These are phyloP conservation scores for Anthoceros angustus DNA, from an alignment of 225 moss, liverwort and hornwort genomes.

Conservation along the genomic window DNA sequence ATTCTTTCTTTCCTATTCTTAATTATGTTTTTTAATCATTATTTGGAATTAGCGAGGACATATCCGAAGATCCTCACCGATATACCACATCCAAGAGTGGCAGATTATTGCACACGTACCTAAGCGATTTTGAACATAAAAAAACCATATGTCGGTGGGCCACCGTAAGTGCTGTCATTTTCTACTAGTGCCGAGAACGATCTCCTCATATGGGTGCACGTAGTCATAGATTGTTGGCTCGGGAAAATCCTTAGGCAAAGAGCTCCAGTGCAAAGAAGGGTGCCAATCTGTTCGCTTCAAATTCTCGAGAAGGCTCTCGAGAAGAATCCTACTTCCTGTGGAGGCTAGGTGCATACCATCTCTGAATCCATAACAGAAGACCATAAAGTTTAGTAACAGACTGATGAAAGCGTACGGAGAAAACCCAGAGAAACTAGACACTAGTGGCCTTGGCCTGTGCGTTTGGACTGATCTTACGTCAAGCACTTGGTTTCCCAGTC, in stretches of 20 bases:
- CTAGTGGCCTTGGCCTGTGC: background rate
- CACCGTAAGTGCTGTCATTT: background rate
- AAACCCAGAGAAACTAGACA: background rate
- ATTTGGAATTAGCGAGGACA: too few relatives aligned
- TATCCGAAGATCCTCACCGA: too few relatives aligned
- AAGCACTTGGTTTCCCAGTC: constrained; percentile 61
- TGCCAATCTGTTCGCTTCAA: background rate
- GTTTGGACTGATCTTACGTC: constrained; percentile 41
- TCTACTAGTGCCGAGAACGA: background rate
- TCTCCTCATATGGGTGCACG: background rate
- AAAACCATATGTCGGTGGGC: too few relatives aligned
- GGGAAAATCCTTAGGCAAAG: background rate
- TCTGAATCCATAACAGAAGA: constrained; percentile 17
- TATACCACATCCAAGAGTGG: too few relatives aligned
- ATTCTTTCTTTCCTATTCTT: too few relatives aligned
- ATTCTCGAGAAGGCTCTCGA: background rate
- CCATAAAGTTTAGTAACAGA: background rate
- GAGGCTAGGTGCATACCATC: constrained; percentile 61
- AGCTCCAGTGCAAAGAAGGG: background rate
- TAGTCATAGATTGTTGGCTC: background rate
- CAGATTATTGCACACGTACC: too few relatives aligned
- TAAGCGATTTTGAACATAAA: too few relatives aligned
- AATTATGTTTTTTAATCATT: too few relatives aligned
- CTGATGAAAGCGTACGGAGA: background rate
- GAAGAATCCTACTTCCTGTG: background rate